Conservation (phyloP, 306 rosid genomes). For the Pyrus communis region DNA sequence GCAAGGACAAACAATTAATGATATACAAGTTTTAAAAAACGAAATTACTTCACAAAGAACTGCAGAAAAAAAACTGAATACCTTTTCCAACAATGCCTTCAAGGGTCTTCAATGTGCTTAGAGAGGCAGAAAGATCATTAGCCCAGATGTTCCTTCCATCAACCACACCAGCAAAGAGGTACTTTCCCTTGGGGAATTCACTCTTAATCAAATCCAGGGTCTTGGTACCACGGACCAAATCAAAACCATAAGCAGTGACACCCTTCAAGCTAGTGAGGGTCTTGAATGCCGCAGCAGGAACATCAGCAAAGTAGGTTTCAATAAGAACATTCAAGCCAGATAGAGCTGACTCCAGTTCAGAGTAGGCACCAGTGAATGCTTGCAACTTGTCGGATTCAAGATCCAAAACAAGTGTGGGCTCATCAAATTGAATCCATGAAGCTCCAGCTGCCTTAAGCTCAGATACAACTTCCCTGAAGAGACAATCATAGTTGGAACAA, state of each 20-base stretch:
- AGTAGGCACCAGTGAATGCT: constrained; percentile 71
- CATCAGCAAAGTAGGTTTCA: constrained; percentile 85
- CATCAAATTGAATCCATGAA: constrained; percentile 81
- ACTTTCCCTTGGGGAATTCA: constrained; percentile 66
- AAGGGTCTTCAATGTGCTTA: constrained; percentile 42
- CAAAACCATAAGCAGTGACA: constrained; percentile 71
- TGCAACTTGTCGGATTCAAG: constrained; percentile 68
- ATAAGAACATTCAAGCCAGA: constrained; percentile 68
- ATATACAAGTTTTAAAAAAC: background rate
- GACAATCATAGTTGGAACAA: constrained; percentile 6
- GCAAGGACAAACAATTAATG: constrained; percentile 6
- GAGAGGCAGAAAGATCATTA: constrained; percentile 67
- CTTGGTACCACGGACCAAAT: constrained; percentile 72
- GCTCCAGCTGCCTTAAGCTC: constrained; percentile 96
- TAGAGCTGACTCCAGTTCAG: constrained; percentile 52
- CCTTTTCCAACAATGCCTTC: constrained; percentile 85
- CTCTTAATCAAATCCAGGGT: constrained; percentile 65
- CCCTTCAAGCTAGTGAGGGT: constrained; percentile 65
- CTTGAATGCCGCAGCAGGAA: constrained; percentile 79
- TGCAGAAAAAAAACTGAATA: constrained; percentile 5
- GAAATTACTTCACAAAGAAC: constrained; percentile 8
- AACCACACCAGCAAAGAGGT: constrained; percentile 84
- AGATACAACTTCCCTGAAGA: constrained; percentile 64
- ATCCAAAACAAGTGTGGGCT: constrained; percentile 78
- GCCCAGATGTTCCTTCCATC: constrained; percentile 99